Evolutionary conservation across 345 rosid species (phyloP).

Genomic region (Microthlaspi erraticum): DNA sequence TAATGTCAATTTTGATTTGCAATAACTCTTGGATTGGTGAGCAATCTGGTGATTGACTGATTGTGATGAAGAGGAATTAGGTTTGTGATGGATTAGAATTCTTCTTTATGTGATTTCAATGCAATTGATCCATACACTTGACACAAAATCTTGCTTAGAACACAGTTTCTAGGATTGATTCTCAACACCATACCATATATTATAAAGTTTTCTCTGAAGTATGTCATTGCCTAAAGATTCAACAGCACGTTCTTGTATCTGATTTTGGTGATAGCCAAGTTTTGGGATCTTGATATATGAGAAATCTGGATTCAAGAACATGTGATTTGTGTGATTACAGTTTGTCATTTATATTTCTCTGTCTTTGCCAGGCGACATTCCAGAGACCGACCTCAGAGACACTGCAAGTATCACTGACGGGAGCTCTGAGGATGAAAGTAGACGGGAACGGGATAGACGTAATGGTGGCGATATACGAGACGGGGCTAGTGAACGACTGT

Average conservation of each 20-base stretch:
- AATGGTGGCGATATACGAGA: conserved; percentile 85
- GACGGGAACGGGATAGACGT: conserved; percentile 62
- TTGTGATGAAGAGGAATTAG: not conserved
- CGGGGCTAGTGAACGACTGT: conserved; percentile 71
- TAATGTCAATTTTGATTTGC: not conserved
- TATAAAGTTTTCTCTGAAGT: not conserved
- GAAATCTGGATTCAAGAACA: not conserved
- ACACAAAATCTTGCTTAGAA: conserved; percentile 7
- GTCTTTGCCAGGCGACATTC: conserved; percentile 63
- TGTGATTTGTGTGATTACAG: not conserved
- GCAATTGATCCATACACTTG: not conserved
- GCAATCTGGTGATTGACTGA: not conserved
- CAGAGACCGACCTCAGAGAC: conserved; percentile 63
- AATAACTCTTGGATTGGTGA: not conserved
- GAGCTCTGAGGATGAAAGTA: conserved; percentile 60
- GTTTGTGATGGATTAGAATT: not conserved
- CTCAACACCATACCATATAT: not conserved
- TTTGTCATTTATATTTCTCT: not conserved
- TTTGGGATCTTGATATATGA: not conserved
- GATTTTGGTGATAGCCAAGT: not conserved
- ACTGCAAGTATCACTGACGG: conserved; percentile 62
- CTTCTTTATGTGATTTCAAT: conserved; percentile 1
- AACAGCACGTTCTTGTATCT: conserved; percentile 4
- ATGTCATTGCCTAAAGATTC: not conserved
- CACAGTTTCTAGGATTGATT: not conserved